A percentile compares a stretch with the other conserved stretches of the same genome.
These are phyloP conservation scores for Rubia balearica DNA, from an alignment of 305 asterid species.

Conservation along the genomic window DNA sequence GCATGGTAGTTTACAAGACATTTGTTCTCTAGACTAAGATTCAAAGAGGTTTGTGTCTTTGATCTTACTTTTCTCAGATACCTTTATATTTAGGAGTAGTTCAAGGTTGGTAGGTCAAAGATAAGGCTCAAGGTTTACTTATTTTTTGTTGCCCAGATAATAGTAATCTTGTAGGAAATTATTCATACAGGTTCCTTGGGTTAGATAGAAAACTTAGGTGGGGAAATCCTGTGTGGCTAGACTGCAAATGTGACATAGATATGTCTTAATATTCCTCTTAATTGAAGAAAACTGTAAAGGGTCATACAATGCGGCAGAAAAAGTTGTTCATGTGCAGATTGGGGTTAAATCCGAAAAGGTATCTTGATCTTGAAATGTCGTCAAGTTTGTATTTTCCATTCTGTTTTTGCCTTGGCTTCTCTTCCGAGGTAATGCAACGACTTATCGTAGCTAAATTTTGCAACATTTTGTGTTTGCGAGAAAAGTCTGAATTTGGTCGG, in stretches of 20 bases:
- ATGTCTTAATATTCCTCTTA: too few species aligned
- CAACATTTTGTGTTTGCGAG: too few species aligned
- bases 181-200: neutral
- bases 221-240: neutral
- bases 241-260: neutral
- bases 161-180: neutral
- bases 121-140: neutral
- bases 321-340: too few species aligned
- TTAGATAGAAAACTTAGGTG: neutral
- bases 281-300: too few species aligned
- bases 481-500: too few species aligned
- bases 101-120: neutral
- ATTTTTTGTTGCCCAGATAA: neutral
- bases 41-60: constrained; percentile 51
- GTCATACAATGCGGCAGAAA: too few species aligned
- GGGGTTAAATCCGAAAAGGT: too few species aligned
- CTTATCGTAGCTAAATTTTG: constrained; percentile 14
- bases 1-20: constrained; percentile 44
- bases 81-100: neutral
- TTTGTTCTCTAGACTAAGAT: constrained; percentile 56
- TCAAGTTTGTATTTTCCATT: neutral
- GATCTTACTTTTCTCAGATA: neutral
- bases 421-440: neutral
- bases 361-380: too few species aligned
- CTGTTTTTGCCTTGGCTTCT: neutral